These are phyloP conservation scores for Apiospora malaysiana DNA, from an alignment of 2,329 filamentous ascomycete genomes.

Conservation along the genomic window DNA sequence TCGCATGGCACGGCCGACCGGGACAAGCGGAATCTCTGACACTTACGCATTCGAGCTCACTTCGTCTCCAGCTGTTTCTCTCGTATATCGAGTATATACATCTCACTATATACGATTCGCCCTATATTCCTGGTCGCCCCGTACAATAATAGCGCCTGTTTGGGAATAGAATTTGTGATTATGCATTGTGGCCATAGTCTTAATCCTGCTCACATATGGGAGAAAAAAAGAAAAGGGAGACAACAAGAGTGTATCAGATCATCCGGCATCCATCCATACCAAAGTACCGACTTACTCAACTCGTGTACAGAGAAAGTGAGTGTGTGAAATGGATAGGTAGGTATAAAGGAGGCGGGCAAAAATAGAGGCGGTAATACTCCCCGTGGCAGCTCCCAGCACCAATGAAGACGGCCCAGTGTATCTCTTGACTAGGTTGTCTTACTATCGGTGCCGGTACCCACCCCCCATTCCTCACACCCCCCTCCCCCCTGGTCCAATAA, in stretches of 20 bases:
- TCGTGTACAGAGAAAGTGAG: background rate
- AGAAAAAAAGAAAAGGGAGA: background rate
- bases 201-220: background rate
- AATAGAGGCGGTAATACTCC: conserved; percentile 10
- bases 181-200: conserved; percentile 4
- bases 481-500: conserved; percentile 5
- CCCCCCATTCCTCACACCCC: background rate
- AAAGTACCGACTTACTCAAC: conserved; percentile 4
- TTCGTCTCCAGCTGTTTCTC: background rate
- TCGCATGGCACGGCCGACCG: conserved; percentile 12
- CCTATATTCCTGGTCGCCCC: background rate
- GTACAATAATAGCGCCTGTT: conserved; percentile 14
- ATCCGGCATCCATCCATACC: background rate
- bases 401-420: background rate
- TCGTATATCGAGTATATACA: background rate
- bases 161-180: conserved; percentile 1
- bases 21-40: background rate
- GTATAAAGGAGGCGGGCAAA: background rate
- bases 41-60: background rate
- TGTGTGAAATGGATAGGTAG: background rate
- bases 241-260: background rate
- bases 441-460: conserved; percentile 15
- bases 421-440: conserved; percentile 17
- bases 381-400: conserved; percentile 9
- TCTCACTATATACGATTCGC: conserved; percentile 12